A percentile compares a stretch with the other conserved stretches of the same genome.
Conservation (phyloP, 495 filamentous ascomycete species). For the Penicillium mononematosum region DNA sequence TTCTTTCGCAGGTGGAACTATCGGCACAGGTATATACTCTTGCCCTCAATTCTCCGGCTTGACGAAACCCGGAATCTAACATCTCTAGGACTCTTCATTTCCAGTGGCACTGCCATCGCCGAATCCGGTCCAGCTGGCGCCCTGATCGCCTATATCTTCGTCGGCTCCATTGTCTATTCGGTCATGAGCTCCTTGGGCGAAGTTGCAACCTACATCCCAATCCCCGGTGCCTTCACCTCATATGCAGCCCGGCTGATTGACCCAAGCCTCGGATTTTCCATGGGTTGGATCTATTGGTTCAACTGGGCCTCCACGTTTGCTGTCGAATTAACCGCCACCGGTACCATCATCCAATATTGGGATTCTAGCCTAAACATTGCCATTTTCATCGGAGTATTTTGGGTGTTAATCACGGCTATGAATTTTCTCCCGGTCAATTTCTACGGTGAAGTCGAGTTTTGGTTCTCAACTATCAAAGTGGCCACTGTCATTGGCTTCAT, state of each 20-base stretch:
- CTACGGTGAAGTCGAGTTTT: constrained; percentile 59
- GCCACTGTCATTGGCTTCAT: constrained; percentile 58
- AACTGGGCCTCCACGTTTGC: constrained; percentile 59
- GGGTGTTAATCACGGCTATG: constrained; percentile 59
- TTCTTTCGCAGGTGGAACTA: constrained; percentile 65
- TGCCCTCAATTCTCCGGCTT: neutral
- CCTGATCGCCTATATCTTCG: constrained; percentile 60
- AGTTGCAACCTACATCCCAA: constrained; percentile 70
- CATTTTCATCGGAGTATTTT: constrained; percentile 67
- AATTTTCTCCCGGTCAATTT: constrained; percentile 57
- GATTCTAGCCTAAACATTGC: constrained; percentile 53
- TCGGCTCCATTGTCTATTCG: constrained; percentile 56
- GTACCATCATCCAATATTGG: constrained; percentile 71
- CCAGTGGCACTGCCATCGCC: constrained; percentile 62
- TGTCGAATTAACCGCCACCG: constrained; percentile 65
- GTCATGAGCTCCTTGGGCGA: constrained; percentile 56
- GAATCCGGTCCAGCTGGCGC: constrained; percentile 61
- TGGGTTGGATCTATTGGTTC: constrained; percentile 71
- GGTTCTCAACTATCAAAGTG: constrained; percentile 60
- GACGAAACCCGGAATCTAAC: constrained; percentile 11
- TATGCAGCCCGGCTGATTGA: constrained; percentile 69
- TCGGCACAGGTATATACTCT: constrained; percentile 57
- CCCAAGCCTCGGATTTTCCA: constrained; percentile 66
- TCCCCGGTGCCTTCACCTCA: constrained; percentile 67
- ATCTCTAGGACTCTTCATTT: constrained; percentile 55